Base-by-base conservation (phyloP, 345 rosid species). In the Durio zibethinus region DNA sequence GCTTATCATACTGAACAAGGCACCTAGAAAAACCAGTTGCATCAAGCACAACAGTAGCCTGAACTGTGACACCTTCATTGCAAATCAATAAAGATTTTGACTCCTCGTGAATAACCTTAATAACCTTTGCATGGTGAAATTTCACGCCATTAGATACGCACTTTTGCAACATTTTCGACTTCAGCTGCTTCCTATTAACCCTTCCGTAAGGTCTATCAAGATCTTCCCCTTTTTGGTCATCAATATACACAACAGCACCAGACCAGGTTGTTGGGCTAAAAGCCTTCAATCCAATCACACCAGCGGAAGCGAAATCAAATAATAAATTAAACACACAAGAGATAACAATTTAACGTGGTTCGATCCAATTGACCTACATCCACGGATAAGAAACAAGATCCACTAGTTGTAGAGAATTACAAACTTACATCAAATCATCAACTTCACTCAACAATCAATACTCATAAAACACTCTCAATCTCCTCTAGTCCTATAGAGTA, bases 21-120 rank as follows among this genome's bases (percentile, higher is more conserved):
- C 98, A 93, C 76, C 97, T 80, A 5, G 99, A 90, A 78, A 96
- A 96, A n/a, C 99, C 99, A 0, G 99, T 96, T 0, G 99, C 99
- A 84, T 93, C 97, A 29, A 96, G 97, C 79, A 96, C 97, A 63
- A 93, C 91, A 0, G 91, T 76, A 64, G 98, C 98, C 81, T 93
- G 90, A 85, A 93, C 80, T 25, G 91, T 90, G 35, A 90, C 92
- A 80, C 99, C 99, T 6, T 96, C 97, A 10, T 84, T 90, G 80
- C 99, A 96, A 68, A 92, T 83, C 78, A 96, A 81, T 20, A 93
- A 81, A 47, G 99, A 96, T 62, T 93, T 91, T 0, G 87, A 77
- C 80, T 96, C 94, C 81, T 92, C 98, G 6, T 96, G 97, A 76
- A 96, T 88, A 50, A 90, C 98, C 76, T 93, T 88, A 20, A 91